phyloP scores from a whole-genome alignment of 768 basidiomycete genomes.

The Lentinula boryana region DNA sequence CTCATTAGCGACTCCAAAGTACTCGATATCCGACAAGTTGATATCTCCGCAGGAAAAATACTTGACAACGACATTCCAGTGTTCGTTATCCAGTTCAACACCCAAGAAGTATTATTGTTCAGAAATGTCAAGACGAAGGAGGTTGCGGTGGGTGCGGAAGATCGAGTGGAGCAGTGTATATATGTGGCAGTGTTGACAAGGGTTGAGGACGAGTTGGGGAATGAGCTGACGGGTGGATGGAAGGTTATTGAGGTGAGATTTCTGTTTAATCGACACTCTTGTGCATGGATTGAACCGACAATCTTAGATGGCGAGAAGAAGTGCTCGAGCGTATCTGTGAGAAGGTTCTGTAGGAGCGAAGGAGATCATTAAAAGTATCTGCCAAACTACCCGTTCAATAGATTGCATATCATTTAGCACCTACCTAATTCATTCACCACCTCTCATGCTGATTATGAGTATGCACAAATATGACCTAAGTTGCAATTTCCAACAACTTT shows the following conservation, averaged over 20 bases:
- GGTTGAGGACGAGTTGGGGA: constrained; percentile 78
- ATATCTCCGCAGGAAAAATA: constrained; percentile 85
- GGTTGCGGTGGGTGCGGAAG: constrained; percentile 78
- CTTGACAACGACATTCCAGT: constrained; percentile 88
- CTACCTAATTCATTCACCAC: not conserved
- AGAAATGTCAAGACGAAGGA: constrained; percentile 87
- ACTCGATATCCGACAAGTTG: constrained; percentile 95
- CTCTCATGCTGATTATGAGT: not conserved
- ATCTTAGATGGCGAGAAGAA: constrained; percentile 22
- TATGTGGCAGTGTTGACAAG: constrained; percentile 92
- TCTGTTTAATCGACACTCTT: not conserved
- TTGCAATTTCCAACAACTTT: too few relatives aligned
- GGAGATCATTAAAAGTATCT: not conserved
- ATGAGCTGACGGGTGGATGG: constrained; percentile 97
- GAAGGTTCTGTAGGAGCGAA: not conserved
- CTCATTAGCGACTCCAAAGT: constrained; percentile 90
- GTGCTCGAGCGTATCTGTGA: constrained; percentile 23
- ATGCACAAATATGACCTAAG: too few relatives aligned
- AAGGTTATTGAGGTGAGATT: constrained; percentile 86
- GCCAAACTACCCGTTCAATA: not conserved
- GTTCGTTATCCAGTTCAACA: constrained; percentile 86
- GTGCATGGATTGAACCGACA: constrained; percentile 19
- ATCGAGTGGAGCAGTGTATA: constrained; percentile 88
- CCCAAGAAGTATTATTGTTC: constrained; percentile 92
- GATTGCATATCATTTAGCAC: not conserved